Base-by-base conservation (phyloP, 331 rosid species). In the Quercus tomentella region DNA sequence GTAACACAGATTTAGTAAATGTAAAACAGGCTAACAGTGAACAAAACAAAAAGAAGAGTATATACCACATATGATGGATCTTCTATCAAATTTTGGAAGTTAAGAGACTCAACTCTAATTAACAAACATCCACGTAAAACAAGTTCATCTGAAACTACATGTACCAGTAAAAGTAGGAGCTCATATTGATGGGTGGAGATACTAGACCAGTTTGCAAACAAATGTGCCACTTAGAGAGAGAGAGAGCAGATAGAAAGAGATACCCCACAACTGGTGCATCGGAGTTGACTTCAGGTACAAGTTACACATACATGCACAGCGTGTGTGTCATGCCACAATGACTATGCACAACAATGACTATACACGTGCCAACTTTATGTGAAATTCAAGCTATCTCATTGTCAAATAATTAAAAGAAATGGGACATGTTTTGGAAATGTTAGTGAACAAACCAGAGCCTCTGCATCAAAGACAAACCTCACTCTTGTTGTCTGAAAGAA, bases 401-500 rank as follows among this genome's bases (percentile, higher is more conserved):
- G 22, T 37, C n/a, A 70, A 60, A 76, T 55, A n/a, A 72, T 17
- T 25, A 31, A 3, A 57, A 77, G 18, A 82, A 78, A 66, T 31
- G 74, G 54, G 28, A 52, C 11, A 79, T 23, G 68, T 52, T 78
- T 70, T 62, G 43, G 37, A 62, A 77, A 81, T 79, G 78, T 70
- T 71, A 84, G 82, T 4, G 56, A 83, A 81, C 96, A 67, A 87
- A 95, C 99, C 99, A 95, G 86, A 80, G 98, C 91, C 65, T 95
- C 90, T 4, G 82, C 87, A 76, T 91, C 92, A 30, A 95, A 95
- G 87, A 93, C 98, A 54, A 95, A 95, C 85, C 93, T 90, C 72
- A 95, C 94, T 87, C 99, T 87, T 7, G 98, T 91, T 52, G 99
- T 84, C 99, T 95, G 86, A 43, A 72, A 77, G 86, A 76, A 70